Evolutionary conservation across 352 stramenopile genomes (phyloP).

Genomic region (Blastocystis sp.): DNA sequence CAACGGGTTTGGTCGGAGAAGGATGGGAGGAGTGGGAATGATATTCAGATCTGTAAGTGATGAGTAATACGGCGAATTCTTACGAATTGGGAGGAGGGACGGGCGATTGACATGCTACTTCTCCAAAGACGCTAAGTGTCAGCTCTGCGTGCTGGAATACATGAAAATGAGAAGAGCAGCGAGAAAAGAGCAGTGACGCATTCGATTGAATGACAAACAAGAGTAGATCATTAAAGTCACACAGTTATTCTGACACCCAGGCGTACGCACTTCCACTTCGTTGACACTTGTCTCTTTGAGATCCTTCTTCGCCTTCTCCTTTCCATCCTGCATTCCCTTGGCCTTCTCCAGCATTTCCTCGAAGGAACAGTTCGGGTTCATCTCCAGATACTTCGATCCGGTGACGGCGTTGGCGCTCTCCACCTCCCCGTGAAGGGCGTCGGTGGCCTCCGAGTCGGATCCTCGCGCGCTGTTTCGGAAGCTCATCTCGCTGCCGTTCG

Average conservation of each 20-base stretch:
- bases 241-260: conserved; percentile 15
- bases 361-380: conserved; percentile 1
- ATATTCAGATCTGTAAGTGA: too few species aligned
- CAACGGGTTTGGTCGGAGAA: too few species aligned
- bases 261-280: background rate
- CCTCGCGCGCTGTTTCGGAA: conserved; percentile 46
- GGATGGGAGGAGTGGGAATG: too few species aligned
- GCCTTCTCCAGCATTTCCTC: conserved; percentile 46
- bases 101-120: background rate
- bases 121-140: background rate
- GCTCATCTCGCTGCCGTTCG: conserved; percentile 31
- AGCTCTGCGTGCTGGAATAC: background rate
- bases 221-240: conserved; percentile 8
- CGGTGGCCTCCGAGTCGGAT: conserved; percentile 18
- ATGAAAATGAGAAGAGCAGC: background rate
- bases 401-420: background rate
- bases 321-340: conserved; percentile 12
- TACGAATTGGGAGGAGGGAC: background rate
- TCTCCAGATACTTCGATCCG: conserved; percentile 1
- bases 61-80: too few species aligned
- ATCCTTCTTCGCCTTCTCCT: background rate
- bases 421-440: background rate
- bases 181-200: background rate
- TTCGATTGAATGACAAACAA: background rate
- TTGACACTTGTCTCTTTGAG: background rate